Evolutionary conservation across 495 filamentous ascomycete species (phyloP).

Genomic region (Penicillium bialowiezense): DNA sequence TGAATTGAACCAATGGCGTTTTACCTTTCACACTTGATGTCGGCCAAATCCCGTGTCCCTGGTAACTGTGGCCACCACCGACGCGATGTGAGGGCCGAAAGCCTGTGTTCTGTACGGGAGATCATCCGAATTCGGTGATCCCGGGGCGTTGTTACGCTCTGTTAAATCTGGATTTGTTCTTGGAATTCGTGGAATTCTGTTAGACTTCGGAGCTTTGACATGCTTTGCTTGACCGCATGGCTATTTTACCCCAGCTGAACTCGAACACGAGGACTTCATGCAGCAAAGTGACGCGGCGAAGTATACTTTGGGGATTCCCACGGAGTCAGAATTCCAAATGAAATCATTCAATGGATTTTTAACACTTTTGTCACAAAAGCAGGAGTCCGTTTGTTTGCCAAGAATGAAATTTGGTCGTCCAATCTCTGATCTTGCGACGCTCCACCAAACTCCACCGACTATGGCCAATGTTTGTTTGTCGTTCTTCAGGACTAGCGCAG

Average conservation of each 20-base stretch:
- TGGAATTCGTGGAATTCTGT: too few species aligned
- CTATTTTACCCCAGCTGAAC: slow-evolving; percentile 5
- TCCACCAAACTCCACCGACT: slow-evolving; percentile 9
- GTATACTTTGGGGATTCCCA: too few species aligned
- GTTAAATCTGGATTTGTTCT: background rate
- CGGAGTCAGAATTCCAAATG: too few species aligned
- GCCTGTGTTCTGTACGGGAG: slow-evolving; percentile 1
- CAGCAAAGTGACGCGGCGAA: background rate
- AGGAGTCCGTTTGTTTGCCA: background rate
- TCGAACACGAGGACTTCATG: slow-evolving; percentile 4
- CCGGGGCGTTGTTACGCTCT: background rate
- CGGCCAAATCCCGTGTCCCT: slow-evolving; percentile 1
- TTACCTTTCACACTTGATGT: background rate
- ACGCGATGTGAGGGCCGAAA: slow-evolving; percentile 3
- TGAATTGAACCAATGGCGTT: slow-evolving; percentile 2
- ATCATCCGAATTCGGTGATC: slow-evolving; percentile 9
- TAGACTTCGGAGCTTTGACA: background rate
- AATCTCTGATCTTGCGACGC: background rate
- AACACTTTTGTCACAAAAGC: too few species aligned
- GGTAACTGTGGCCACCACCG: background rate
- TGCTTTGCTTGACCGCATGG: slow-evolving; percentile 19
- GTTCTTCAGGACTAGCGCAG: too few species aligned
- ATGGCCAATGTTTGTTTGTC: slow-evolving; percentile 15
- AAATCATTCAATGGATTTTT: too few species aligned
- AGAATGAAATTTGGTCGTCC: background rate